Evolutionary conservation across 352 stramenopile species (phyloP).

Genomic region (Peronosclerospora sorghi): DNA sequence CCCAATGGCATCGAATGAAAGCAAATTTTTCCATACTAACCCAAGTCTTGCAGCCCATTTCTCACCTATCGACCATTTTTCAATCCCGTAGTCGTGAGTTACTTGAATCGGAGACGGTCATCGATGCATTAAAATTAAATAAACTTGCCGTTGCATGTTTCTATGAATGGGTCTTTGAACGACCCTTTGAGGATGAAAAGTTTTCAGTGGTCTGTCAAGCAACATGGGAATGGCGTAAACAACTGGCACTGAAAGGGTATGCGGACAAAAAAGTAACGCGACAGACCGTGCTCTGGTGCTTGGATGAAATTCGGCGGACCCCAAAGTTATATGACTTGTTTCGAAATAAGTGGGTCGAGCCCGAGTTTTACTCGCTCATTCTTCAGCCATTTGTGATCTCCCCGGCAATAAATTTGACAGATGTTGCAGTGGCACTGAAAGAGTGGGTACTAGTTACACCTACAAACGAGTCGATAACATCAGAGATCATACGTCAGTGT

Average conservation of each 20-base stretch:
- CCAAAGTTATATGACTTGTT: slow-evolving; percentile 18
- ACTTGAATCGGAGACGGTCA: slow-evolving; percentile 4
- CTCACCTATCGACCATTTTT: slow-evolving; percentile 14
- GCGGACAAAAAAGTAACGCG: slow-evolving; percentile 10
- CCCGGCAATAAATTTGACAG: slow-evolving; percentile 22
- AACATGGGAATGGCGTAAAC: slow-evolving; percentile 26
- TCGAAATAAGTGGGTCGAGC: slow-evolving; percentile 15
- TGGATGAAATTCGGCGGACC: slow-evolving; percentile 14
- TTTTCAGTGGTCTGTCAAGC: slow-evolving; percentile 11
- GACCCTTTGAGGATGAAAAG: slow-evolving; percentile 8
- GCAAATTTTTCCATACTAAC: slow-evolving; percentile 9
- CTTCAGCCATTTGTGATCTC: slow-evolving; percentile 24
- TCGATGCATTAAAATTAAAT: slow-evolving; percentile 17
- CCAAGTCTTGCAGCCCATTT: slow-evolving; percentile 14
- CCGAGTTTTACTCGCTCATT: slow-evolving; percentile 26
- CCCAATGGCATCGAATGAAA: slow-evolving; percentile 23
- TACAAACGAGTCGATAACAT: slow-evolving; percentile 6
- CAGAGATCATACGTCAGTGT: slow-evolving; percentile 21
- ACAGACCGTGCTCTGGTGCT: slow-evolving; percentile 16
- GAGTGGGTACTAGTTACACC: slow-evolving; percentile 12
- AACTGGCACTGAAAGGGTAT: slow-evolving; percentile 22
- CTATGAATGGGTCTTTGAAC: slow-evolving; percentile 23
- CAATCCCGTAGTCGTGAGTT: slow-evolving; percentile 12
- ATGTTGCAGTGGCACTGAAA: slow-evolving; percentile 16
- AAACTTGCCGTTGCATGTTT: slow-evolving; percentile 16